Base-by-base conservation (phyloP, 1,139 yeast genomes). In the Geotrichum klebahnii region DNA sequence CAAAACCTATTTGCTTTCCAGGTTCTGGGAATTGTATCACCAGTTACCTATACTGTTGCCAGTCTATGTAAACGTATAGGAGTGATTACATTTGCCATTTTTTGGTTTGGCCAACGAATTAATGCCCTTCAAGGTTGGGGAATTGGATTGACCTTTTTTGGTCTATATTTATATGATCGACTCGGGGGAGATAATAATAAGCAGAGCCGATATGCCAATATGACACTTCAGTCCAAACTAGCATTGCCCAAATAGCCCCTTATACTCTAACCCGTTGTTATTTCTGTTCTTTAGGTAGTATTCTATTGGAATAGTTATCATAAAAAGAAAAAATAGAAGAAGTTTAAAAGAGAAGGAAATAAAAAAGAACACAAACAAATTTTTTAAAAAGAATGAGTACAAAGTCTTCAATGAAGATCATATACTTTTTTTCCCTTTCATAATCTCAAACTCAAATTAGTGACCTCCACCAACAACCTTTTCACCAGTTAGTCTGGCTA, bases 41-140 rank as follows among this genome's bases (percentile, higher is more conserved):
- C 97, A 0, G 92, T 90, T 44, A 86, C 90, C 57, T 90, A 90
- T 68, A 84, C 95, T 36, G 87, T 90, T 61, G 97, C 97, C 39
- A 86, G 86, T 63, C 81, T 90, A 53, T 70, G 89, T 67, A 90
- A 90, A 66, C 79, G 97, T 58, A 87, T 90, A 48, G 84, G 87
- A 32, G 90, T 90, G 48, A 89, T 90, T 52, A 69, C 82, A 23
- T 83, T 84, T 53, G 87, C 96, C 6, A 82, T 90, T 57, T 54
- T 85, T 8, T 82, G 92, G 80, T 90, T 73, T 78, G 86, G 65
- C 74, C 85, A 63, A 66, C 67, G 58, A 49, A 78, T 69, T 68
- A 67, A 78, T 6, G 58, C 61, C 14, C 65, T 71, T 24, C 97
- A 90, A 67, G 77, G 81, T 28, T 62, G 78, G 56, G 97, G 97